A percentile compares a stretch with the other conserved stretches of the same genome.
Conservation (phyloP, 2,329 filamentous ascomycete genomes). For the Fusarium oligoseptatum region DNA sequence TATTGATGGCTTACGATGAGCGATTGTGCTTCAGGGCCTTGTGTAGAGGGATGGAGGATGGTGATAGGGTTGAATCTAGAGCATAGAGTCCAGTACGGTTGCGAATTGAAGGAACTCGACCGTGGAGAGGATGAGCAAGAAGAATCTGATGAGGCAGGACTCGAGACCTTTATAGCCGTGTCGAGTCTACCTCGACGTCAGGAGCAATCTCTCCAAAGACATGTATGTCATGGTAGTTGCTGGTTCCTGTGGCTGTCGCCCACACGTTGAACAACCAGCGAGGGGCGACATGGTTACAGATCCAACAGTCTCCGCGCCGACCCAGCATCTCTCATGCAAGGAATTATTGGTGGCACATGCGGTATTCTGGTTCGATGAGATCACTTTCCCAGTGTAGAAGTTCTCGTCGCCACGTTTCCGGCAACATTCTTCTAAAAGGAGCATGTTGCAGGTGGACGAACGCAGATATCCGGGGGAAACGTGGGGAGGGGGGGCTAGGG, state of each 20-base stretch:
- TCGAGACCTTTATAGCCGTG: slow-evolving; percentile 25
- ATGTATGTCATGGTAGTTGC: background rate
- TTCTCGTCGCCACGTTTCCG: slow-evolving; percentile 13
- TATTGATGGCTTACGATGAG: slow-evolving; percentile 5
- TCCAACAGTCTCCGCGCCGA: slow-evolving; percentile 13
- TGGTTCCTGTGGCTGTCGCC: slow-evolving; percentile 13
- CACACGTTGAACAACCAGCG: slow-evolving; percentile 2
- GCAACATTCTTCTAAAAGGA: slow-evolving; percentile 29
- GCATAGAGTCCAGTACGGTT: background rate
- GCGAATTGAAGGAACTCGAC: background rate
- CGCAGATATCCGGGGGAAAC: slow-evolving; percentile 35
- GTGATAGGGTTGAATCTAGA: background rate
- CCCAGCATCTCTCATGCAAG: slow-evolving; percentile 13
- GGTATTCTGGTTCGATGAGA: slow-evolving; percentile 11
- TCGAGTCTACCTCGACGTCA: background rate
- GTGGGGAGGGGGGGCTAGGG: slow-evolving; percentile 10
- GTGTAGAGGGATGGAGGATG: background rate
- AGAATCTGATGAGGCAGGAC: background rate
- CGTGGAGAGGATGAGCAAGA: background rate
- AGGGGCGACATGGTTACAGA: slow-evolving; percentile 6
- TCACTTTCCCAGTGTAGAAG: slow-evolving; percentile 15
- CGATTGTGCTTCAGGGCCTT: background rate
- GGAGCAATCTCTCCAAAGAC: background rate
- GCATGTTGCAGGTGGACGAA: slow-evolving; percentile 35
- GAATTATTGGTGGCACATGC: slow-evolving; percentile 7